A percentile compares a stretch with the other conserved stretches of the same genome.
These are phyloP conservation scores for Phytopythium delawarense DNA, from an alignment of 352 stramenopile species.

Conservation along the genomic window DNA sequence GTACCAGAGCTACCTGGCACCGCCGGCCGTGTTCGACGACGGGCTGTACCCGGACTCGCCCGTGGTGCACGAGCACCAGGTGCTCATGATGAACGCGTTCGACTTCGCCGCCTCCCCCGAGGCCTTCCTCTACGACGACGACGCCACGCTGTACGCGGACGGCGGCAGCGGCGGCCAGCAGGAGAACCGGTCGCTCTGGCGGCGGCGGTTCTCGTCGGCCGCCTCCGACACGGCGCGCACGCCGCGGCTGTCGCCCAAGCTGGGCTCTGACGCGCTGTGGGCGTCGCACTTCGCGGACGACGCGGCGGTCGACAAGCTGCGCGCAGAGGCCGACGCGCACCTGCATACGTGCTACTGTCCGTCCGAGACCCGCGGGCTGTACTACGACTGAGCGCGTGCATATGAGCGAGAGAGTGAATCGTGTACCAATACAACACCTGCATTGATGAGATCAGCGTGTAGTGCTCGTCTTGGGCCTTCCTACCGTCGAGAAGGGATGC, in stretches of 20 bases:
- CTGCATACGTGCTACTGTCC: background rate
- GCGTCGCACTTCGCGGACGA: conserved; percentile 10
- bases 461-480: background rate
- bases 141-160: background rate
- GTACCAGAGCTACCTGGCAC: conserved; percentile 9
- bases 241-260: conserved; percentile 21
- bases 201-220: conserved; percentile 19
- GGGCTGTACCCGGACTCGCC: conserved; percentile 20
- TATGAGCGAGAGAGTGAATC: background rate
- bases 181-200: conserved; percentile 21
- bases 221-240: conserved; percentile 3
- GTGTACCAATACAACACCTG: conserved; percentile 6
- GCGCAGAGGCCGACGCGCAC: background rate
- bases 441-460: background rate
- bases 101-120: conserved; percentile 40
- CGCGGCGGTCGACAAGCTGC: background rate
- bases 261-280: conserved; percentile 41
- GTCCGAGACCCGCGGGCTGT: background rate
- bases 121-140: conserved; percentile 22
- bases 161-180: conserved; percentile 4
- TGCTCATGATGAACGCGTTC: conserved; percentile 41
- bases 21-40: conserved; percentile 6
- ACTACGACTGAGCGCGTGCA: conserved; percentile 2
- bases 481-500: conserved; percentile 3
- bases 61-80: conserved; percentile 12